Conservation (phyloP, 148 eudicot species). For the Mesembryanthemum crystallinum region DNA sequence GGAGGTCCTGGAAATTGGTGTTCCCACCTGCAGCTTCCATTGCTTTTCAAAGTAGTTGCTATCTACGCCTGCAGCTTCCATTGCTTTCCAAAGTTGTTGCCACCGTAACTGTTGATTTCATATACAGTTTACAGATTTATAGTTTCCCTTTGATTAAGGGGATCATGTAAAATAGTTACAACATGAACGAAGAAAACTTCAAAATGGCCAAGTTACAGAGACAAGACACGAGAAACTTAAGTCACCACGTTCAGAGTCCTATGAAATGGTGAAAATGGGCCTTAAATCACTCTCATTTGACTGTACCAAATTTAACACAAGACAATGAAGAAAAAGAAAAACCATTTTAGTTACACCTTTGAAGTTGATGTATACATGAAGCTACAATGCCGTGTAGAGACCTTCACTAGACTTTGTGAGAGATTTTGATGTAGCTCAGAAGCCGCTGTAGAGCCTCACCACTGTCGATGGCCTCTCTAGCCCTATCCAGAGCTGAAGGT, state of each 20-base stretch:
- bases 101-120: not conserved
- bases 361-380: constrained; percentile 8
- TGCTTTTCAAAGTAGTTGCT: no score
- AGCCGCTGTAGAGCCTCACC: constrained; percentile 78
- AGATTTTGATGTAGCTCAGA: constrained; percentile 63
- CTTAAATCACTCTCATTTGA: not conserved
- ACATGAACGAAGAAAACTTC: not conserved
- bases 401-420: constrained; percentile 46
- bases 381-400: not conserved
- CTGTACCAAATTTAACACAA: not conserved
- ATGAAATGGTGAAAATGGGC: not conserved
- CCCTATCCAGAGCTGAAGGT: constrained; percentile 67
- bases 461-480: constrained; percentile 91
- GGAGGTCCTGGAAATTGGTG: no score
- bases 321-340: not conserved
- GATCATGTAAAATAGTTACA: not conserved
- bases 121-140: constrained; percentile 1
- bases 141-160: not conserved
- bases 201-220: not conserved
- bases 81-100: no score
- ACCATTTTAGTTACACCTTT: constrained; percentile 13
- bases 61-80: no score
- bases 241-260: not conserved
- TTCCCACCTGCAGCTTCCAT: no score
- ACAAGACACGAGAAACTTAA: not conserved